phyloP scores from a whole-genome alignment of 176 grass and related monocot species.

The Carex kokanica region DNA sequence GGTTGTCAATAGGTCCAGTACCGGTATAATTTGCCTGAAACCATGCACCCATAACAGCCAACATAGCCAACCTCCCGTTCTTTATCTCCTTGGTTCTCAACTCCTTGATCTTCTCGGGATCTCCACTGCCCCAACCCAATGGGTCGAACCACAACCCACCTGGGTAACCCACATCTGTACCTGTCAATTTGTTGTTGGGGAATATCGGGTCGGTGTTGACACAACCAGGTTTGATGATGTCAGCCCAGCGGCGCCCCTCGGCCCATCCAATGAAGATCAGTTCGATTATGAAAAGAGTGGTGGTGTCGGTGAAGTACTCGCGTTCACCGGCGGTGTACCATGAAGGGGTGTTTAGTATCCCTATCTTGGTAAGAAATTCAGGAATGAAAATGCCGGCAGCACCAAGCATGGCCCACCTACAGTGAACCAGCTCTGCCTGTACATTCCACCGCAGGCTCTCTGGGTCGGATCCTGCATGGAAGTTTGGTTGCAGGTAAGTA shows the following conservation, averaged over 20 bases:
- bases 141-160: constrained; percentile 95
- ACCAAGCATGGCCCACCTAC: constrained; percentile 96
- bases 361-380: constrained; percentile 84
- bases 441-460: constrained; percentile 85
- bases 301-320: constrained; percentile 95
- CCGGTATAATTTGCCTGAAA: constrained; percentile 89
- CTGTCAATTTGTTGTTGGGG: constrained; percentile 89
- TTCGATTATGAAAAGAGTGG: constrained; percentile 92
- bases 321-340: constrained; percentile 83
- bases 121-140: constrained; percentile 65
- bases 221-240: constrained; percentile 88
- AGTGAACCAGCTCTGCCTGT: constrained; percentile 89
- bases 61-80: constrained; percentile 94
- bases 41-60: constrained; percentile 95
- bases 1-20: constrained; percentile 90
- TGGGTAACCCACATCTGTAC: constrained; percentile 88
- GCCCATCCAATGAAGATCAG: constrained; percentile 88
- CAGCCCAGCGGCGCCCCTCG: constrained; percentile 84
- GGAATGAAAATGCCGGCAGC: constrained; percentile 94
- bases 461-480: constrained; percentile 67
- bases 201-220: constrained; percentile 92
- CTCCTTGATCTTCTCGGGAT: constrained; percentile 75
- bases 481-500: neutral
- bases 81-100: constrained; percentile 97
- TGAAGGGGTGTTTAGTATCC: constrained; percentile 80